These are phyloP conservation scores for Boletus mariae DNA, from an alignment of 1,284 basidiomycete species.

Conservation along the genomic window DNA sequence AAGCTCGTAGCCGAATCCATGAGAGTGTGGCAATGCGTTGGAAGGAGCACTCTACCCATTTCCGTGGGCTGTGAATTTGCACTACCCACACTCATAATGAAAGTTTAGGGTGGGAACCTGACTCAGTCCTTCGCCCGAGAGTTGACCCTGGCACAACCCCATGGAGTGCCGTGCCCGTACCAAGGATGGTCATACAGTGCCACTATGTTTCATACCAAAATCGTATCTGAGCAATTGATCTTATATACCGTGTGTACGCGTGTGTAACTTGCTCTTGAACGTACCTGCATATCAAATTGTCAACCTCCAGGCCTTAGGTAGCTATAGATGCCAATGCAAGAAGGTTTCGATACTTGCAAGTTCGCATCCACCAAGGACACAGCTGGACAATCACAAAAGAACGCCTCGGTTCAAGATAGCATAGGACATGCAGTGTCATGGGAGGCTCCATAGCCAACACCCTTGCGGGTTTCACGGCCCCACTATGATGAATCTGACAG, in stretches of 20 bases:
- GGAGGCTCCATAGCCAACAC: too few species aligned
- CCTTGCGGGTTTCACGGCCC: neutral
- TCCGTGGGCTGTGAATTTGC: conserved; percentile 1
- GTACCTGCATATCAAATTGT: neutral
- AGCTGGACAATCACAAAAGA: neutral
- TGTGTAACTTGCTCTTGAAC: neutral
- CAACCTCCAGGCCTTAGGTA: too few species aligned
- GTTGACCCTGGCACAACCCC: neutral
- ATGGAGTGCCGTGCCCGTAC: neutral
- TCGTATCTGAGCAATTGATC: neutral
- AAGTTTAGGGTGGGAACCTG: neutral
- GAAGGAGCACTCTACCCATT: neutral
- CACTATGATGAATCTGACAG: neutral
- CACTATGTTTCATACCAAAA: neutral
- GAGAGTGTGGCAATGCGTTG: conserved; percentile 6
- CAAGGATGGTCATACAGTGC: neutral
- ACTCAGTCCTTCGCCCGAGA: neutral
- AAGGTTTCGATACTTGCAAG: neutral
- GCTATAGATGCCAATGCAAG: neutral
- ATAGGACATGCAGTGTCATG: neutral
- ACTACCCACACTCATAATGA: neutral
- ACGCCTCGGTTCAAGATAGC: neutral
- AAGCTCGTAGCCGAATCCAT: neutral
- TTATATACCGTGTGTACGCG: neutral
- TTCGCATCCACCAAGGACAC: neutral